Conservation (phyloP, 2,329 filamentous ascomycete genomes). For the Massarina eburnea region DNA sequence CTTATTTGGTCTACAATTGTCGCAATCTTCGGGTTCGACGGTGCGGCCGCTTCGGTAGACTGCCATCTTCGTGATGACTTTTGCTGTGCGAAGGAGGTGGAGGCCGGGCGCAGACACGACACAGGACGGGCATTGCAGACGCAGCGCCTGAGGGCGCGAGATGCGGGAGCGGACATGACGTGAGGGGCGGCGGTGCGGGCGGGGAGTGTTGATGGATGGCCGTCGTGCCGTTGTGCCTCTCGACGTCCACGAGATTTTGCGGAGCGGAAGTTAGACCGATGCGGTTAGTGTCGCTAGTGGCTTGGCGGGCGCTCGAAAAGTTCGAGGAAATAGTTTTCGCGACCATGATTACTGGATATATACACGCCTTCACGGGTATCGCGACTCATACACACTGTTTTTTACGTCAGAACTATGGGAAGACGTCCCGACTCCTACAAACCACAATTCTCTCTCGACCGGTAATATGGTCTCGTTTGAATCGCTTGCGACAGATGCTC, state of each 20-base stretch:
- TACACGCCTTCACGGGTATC: no score
- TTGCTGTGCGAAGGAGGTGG: conserved; percentile 38
- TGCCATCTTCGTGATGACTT: conserved; percentile 73
- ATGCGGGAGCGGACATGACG: conserved; percentile 49
- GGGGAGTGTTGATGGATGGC: conserved; percentile 15
- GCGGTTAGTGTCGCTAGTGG: conserved; percentile 20
- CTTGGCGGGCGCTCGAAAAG: conserved; percentile 15
- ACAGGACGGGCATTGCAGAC: conserved; percentile 37
- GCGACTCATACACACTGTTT: neutral
- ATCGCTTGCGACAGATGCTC: conserved; percentile 37
- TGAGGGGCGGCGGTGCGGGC: conserved; percentile 6
- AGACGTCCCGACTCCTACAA: conserved; percentile 27
- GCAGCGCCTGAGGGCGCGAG: conserved; percentile 49
- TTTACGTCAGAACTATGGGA: conserved; percentile 40
- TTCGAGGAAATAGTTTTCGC: neutral
- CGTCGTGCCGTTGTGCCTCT: conserved; percentile 10
- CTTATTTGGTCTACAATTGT: conserved; percentile 98
- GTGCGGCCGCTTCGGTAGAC: conserved; percentile 70
- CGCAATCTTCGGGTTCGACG: conserved; percentile 84
- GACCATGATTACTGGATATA: conserved; percentile 9
- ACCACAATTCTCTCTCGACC: conserved; percentile 14
- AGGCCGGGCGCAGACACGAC: conserved; percentile 32
- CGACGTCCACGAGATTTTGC: conserved; percentile 27
- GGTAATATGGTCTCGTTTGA: conserved; percentile 31
- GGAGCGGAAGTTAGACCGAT: conserved; percentile 22